phyloP scores from a whole-genome alignment of 495 filamentous ascomycete genomes.

The Trichoderma erinaceum region DNA sequence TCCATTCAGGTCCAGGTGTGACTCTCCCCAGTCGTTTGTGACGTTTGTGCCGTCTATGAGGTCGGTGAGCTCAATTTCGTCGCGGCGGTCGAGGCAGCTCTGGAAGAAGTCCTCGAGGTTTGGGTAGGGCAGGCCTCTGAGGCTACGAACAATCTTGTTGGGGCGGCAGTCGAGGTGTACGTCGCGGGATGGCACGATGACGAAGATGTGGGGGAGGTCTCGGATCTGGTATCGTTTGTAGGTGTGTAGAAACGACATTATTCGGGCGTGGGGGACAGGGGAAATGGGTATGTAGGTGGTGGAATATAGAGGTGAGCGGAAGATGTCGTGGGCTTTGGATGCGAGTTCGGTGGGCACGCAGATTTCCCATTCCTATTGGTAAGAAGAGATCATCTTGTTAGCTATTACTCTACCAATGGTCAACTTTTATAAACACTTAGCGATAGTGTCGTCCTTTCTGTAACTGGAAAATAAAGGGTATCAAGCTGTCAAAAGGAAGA shows the following conservation, averaged over 20 bases:
- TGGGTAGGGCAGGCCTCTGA: constrained; percentile 33
- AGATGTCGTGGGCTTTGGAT: neutral
- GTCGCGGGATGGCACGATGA: constrained; percentile 30
- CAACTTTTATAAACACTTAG: too few species aligned
- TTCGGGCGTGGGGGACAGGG: neutral
- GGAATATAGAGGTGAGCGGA: neutral
- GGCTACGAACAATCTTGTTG: constrained; percentile 29
- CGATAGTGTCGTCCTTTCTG: too few species aligned
- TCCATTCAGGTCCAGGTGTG: constrained; percentile 31
- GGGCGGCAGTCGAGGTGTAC: constrained; percentile 29
- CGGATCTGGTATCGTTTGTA: constrained; percentile 32
- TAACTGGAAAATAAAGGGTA: too few species aligned
- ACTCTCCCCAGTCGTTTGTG: constrained; percentile 33
- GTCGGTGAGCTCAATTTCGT: constrained; percentile 31
- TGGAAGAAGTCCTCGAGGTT: constrained; percentile 31
- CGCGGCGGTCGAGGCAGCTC: constrained; percentile 32
- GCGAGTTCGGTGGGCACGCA: neutral
- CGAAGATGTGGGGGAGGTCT: constrained; percentile 27
- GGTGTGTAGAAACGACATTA: constrained; percentile 27
- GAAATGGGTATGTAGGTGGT: neutral
- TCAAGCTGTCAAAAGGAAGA: neutral
- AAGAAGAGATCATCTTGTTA: neutral
- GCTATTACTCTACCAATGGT: neutral
- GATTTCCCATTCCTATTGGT: neutral
- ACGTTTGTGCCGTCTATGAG: constrained; percentile 35